Evolutionary conservation across 495 filamentous ascomycete genomes (phyloP), one percentile per base, ranked within the genome.

Genomic region (Oidiodendron maius): DNA sequence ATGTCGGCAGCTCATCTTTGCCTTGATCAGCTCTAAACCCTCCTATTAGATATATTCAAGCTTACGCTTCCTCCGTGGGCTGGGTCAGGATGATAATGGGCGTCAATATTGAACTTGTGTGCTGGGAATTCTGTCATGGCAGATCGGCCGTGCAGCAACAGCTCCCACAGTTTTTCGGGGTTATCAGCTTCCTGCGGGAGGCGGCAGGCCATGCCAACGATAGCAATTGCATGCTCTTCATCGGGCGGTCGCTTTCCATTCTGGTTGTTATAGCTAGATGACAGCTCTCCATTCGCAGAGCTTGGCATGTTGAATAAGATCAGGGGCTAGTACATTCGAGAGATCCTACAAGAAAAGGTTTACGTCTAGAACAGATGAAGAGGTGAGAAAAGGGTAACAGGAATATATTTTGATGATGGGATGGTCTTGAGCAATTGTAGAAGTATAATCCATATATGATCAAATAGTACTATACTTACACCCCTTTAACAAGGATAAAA

Each of bases 171-270:
- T 36, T 64, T 67, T 34, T 68, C 64, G 11, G 71, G 70, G 47
- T 58, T 70, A 36, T 65, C 66, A 26, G 71, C 71, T 44, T 72
- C 71, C 13, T 71, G 79, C 9, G 80, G 78, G 51, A 84, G 79
- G 23, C 77, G 73, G 47, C 74, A 81, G 18, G 70, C 71, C 64
- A 81, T 71, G 32, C 80, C 78, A 34, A 83, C 64, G 32, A 83
- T 71, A 22, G 79, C 80, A 44, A 82, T 80, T 3, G 81, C n/a
- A n/a, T n/a, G 81, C 30, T 56, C 59, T 18, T 15, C 13, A 16
- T 12, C 32, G 16, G 32, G 16, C 3, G 13, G 15, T 40, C n/a
- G 28, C n/a, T n/a, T 32, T 32, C 28, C 28, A 32, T 32, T 32
- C 8, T 32, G 28, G 28, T n/a, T n/a, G n/a, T n/a, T n/a, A n/a